Base-by-base conservation (phyloP, 108 stramenopile genomes). In the Cyclotella atomus region DNA sequence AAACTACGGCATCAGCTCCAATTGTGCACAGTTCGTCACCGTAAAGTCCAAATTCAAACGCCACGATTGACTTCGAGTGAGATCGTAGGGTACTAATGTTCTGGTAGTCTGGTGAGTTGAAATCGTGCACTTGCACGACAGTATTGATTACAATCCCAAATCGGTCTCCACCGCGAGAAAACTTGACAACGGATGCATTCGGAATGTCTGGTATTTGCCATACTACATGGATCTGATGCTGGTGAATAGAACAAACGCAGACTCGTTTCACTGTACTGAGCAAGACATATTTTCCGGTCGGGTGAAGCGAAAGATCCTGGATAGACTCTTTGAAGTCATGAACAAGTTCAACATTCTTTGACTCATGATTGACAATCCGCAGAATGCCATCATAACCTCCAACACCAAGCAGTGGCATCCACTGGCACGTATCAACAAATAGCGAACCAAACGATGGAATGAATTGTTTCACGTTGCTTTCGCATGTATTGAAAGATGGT, bases 351-450 rank as follows among this genome's bases (percentile, higher is more conserved):
- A 47, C 19, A 14, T 65, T 3, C 3, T 65, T 20, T 1, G 43
- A 20, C 4, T 65, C 25, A 24, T 47, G 34, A n/a, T 65, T 47
- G 8, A 46, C 45, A 2, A 65, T 23, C 5, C 64, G 64, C 12
- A 45, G 24, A 10, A 9, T 27, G 2, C 64, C 64, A 47, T 65
- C 64, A 29, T 65, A 47, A 7, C 64, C 64, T 28, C 64, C 64
- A 34, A 65, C 47, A 9, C 25, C 64, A 47, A 65, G 15, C 1
- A 29, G 27, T 27, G 64, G 64, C 23, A 10, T 45, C 64, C 64
- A 65, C 12, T 16, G 9, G 15, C 45, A 47, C 3, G 21, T 3
- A 46, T 65, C 64, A 3, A 65, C 17, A 38, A 45, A 44, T n/a
- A 65, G 47, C 10, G 64, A 44, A 29, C 64, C 45, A 45, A 34